Evolutionary conservation across 257 asterid genomes (phyloP).

Genomic region (Vinca minor): DNA sequence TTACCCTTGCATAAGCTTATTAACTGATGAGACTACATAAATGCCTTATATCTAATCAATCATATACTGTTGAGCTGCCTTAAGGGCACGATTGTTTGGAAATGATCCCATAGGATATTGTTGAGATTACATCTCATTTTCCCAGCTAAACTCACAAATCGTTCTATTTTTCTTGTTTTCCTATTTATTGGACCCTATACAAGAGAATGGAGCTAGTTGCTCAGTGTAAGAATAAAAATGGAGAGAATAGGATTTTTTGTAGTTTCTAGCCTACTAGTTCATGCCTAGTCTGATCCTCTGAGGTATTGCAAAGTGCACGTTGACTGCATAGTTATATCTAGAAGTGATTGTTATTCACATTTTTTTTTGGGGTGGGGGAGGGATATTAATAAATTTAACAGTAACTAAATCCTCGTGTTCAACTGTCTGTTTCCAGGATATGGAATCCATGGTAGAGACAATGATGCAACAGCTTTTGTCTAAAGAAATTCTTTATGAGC

Average conservation of each 20-base stretch:
- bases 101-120: neutral
- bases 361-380: no score
- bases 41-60: neutral
- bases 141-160: neutral
- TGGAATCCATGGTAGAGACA: slow-evolving; percentile 89
- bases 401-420: slow-evolving; percentile 1
- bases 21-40: neutral
- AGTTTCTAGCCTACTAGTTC: neutral
- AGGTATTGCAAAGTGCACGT: neutral
- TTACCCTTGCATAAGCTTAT: neutral
- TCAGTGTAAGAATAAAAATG: neutral
- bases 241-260: no score
- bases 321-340: neutral
- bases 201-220: neutral
- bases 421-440: slow-evolving; percentile 40
- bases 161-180: neutral
- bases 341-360: neutral
- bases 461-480: slow-evolving; percentile 98
- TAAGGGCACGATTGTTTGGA: neutral
- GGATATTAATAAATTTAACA: no score
- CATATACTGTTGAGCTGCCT: neutral
- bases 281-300: neutral
- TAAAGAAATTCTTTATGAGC: slow-evolving; percentile 88
- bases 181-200: neutral
- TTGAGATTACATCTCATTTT: neutral